Conservation (phyloP, 2,329 filamentous ascomycete genomes). For the Cladosporium sp. region DNA sequence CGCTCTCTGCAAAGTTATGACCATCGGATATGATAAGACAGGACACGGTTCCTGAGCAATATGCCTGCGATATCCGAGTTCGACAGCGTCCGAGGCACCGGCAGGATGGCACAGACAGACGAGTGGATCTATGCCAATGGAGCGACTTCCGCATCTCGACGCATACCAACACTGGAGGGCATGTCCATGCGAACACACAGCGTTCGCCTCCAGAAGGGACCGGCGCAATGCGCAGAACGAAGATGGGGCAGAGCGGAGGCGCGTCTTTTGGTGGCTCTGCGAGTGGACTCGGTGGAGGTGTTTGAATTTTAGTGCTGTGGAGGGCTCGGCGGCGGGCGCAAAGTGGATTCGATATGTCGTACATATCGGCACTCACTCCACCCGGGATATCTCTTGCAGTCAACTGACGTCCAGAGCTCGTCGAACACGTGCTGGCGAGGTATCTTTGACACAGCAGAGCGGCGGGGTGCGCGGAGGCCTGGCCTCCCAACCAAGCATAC, state of each 20-base stretch:
- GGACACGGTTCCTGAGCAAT: no score
- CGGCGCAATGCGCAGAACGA: not conserved
- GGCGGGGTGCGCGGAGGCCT: not conserved
- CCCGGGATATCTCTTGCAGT: not conserved
- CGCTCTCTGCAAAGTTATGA: not conserved
- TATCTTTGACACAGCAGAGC: not conserved
- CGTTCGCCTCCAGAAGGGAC: not conserved
- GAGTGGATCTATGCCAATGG: not conserved
- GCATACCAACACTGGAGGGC: not conserved
- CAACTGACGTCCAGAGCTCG: not conserved
- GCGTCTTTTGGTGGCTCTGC: not conserved
- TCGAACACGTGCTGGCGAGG: not conserved
- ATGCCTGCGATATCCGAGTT: no score
- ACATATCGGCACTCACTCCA: slow-evolving; percentile 4
- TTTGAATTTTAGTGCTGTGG: slow-evolving; percentile 1
- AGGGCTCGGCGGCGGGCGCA: not conserved
- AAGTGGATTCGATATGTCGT: slow-evolving; percentile 11
- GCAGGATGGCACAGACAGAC: not conserved
- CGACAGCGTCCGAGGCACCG: not conserved
- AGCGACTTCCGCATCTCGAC: not conserved
- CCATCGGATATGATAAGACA: not conserved
- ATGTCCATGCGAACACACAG: not conserved
- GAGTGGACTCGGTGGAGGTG: not conserved
- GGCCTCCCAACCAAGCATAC: not conserved
- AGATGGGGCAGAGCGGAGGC: not conserved